Evolutionary conservation across 2,329 filamentous ascomycete species (phyloP).

Genomic region (Aspergillus unguis): DNA sequence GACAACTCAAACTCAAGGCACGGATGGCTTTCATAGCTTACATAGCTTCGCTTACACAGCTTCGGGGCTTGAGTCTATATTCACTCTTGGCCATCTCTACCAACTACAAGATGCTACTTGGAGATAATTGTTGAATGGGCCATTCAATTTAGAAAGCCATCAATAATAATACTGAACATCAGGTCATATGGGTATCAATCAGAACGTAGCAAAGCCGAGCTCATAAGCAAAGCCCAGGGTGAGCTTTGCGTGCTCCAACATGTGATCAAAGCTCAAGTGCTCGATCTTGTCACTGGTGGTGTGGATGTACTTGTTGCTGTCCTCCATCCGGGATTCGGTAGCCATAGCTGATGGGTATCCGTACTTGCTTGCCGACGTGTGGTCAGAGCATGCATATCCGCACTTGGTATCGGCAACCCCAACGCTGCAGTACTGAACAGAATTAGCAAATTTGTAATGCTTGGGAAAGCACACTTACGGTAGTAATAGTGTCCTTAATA

Average conservation of each 20-base stretch:
- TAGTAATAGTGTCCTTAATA: conserved; percentile 81
- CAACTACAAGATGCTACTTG: no score
- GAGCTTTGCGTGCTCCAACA: conserved; percentile 85
- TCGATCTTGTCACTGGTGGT: conserved; percentile 68
- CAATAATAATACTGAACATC: conserved; percentile 2
- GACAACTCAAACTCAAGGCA: no score
- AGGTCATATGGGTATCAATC: conserved; percentile 14
- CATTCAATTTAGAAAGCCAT: neutral
- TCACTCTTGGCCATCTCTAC: no score
- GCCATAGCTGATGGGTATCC: conserved; percentile 65
- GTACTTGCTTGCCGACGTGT: conserved; percentile 63
- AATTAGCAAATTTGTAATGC: conserved; percentile 10
- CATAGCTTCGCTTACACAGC: no score
- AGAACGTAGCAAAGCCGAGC: conserved; percentile 72
- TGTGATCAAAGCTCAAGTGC: conserved; percentile 77
- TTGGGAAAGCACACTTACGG: conserved; percentile 40
- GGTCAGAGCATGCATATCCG: conserved; percentile 76
- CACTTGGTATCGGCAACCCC: conserved; percentile 85
- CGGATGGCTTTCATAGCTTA: no score
- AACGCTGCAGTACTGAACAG: conserved; percentile 73
- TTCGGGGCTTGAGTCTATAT: no score
- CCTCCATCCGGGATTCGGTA: conserved; percentile 59
- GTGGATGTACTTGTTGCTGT: conserved; percentile 69
- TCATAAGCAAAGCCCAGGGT: conserved; percentile 81
- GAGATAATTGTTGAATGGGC: no score